Percentiles rank a stretch among this genome's conserved stretches.
phyloP scores from a whole-genome alignment of 306 rosid species.

The Adenanthera pavonina region DNA sequence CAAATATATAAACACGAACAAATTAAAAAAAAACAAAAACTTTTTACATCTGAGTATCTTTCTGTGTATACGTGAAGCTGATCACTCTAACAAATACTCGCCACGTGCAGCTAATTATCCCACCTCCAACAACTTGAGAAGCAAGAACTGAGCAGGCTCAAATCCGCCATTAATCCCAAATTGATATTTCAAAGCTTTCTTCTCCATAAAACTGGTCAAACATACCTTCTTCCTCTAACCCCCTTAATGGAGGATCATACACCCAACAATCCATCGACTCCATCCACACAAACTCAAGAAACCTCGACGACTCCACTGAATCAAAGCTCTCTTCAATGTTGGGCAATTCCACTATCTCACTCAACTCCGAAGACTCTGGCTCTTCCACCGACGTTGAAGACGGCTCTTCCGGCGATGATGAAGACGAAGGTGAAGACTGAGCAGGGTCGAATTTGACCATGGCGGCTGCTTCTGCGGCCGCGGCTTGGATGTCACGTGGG shows the following conservation, averaged over 20 bases:
- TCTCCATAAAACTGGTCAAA: slow-evolving; percentile 33
- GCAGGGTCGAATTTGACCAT: slow-evolving; percentile 49
- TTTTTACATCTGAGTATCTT: too few species aligned
- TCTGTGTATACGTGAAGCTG: neutral
- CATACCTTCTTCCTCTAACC: neutral
- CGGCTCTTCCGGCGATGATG: neutral
- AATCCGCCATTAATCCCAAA: slow-evolving; percentile 14
- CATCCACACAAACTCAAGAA: slow-evolving; percentile 24
- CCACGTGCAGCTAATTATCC: too few species aligned
- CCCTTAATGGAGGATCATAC: slow-evolving; percentile 20
- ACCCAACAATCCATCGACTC: slow-evolving; percentile 56
- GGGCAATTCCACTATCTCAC: slow-evolving; percentile 58
- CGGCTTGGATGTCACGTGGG: slow-evolving; percentile 56
- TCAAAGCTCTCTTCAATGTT: slow-evolving; percentile 51
- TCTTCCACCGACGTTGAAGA: neutral
- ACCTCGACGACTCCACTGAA: slow-evolving; percentile 32
- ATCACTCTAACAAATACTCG: neutral
- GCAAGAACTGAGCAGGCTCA: neutral
- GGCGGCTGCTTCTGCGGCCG: slow-evolving; percentile 53
- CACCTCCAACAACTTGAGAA: neutral
- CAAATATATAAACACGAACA: neutral
- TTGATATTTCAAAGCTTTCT: slow-evolving; percentile 25
- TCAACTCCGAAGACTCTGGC: slow-evolving; percentile 44
- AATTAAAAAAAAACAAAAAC: neutral
- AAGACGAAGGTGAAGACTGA: neutral